phyloP scores from a whole-genome alignment of 225 moss, liverwort and hornwort genomes.

The Climacium dendroides region DNA sequence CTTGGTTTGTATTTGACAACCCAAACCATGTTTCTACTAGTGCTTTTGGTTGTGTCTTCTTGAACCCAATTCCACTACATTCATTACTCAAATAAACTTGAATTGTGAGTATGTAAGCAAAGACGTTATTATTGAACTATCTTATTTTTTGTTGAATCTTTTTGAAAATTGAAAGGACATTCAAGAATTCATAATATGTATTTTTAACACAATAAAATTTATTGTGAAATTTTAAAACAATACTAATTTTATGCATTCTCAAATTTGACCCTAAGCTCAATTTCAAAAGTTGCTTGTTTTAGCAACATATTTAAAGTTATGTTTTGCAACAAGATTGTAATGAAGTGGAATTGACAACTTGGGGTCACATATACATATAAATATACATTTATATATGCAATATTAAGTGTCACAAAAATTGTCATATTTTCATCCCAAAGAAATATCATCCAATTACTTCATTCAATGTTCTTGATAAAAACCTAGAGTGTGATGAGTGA shows the following conservation, averaged over 20 bases:
- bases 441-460: background rate
- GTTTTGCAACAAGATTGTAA: background rate
- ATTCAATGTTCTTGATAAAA: background rate
- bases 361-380: background rate
- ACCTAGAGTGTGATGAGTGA: accelerated
- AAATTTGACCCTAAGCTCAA: background rate
- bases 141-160: too few relatives aligned
- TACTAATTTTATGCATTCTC: background rate
- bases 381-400: too few relatives aligned
- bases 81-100: too few relatives aligned
- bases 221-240: background rate
- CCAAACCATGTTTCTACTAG: too few relatives aligned
- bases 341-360: background rate
- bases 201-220: background rate
- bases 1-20: too few relatives aligned
- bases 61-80: too few relatives aligned
- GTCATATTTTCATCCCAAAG: background rate
- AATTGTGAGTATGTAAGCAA: too few relatives aligned
- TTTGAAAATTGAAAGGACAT: too few relatives aligned
- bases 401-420: background rate
- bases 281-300: background rate
- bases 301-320: background rate
- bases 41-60: too few relatives aligned
- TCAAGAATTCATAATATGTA: too few relatives aligned
- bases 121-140: too few relatives aligned